phyloP scores from a whole-genome alignment of 169 alveolate species.

The Babesia divergens region DNA sequence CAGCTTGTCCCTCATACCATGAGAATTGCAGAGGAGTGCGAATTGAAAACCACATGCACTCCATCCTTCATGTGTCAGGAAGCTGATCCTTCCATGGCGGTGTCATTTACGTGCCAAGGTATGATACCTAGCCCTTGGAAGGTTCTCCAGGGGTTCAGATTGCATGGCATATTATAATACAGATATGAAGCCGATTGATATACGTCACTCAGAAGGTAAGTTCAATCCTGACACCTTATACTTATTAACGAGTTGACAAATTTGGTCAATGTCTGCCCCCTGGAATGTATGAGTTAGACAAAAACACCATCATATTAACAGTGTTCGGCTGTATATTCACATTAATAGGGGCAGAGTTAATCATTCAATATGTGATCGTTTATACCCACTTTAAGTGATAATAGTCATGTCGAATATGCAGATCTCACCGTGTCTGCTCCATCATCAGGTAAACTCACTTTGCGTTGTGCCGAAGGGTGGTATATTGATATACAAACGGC shows the following conservation, averaged over 20 bases:
- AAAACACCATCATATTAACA: too few species aligned
- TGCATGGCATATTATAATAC: background rate
- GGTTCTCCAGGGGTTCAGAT: background rate
- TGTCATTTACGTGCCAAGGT: conserved; percentile 42
- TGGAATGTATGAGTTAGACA: too few species aligned
- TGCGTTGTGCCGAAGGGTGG: background rate
- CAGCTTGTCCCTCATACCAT: background rate
- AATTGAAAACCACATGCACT: background rate
- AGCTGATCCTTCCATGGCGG: background rate
- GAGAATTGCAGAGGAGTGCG: background rate
- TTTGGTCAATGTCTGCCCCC: too few species aligned
- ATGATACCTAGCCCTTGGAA: too few species aligned
- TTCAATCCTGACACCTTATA: too few species aligned
- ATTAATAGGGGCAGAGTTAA: too few species aligned
- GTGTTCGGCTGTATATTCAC: too few species aligned
- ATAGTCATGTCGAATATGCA: too few species aligned
- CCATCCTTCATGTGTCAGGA: background rate
- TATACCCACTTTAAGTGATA: too few species aligned
- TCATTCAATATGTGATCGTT: too few species aligned
- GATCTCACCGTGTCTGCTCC: too few species aligned
- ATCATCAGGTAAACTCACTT: background rate
- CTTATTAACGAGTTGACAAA: too few species aligned
- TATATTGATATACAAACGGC: conserved; percentile 10
- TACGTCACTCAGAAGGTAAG: conserved; percentile 2
- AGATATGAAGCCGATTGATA: conserved; percentile 12